Evolutionary conservation across 2,329 filamentous ascomycete genomes (phyloP).

Genomic region (Cladosporium austrohemisphaericum): DNA sequence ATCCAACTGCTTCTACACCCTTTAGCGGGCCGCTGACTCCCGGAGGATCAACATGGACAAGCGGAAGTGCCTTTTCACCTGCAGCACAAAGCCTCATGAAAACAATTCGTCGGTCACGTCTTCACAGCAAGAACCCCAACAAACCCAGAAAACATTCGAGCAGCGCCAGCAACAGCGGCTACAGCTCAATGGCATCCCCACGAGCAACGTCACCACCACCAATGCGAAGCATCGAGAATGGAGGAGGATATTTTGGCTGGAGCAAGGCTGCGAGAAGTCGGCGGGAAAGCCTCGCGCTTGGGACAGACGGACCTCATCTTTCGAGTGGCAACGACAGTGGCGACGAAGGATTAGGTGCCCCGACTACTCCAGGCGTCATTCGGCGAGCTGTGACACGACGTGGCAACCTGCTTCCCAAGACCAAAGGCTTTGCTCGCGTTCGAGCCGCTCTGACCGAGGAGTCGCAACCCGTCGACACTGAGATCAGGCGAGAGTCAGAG

Average conservation of each 20-base stretch:
- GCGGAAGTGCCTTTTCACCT: constrained; percentile 59
- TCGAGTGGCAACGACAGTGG: constrained; percentile 75
- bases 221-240: constrained; percentile 51
- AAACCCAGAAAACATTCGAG: constrained; percentile 63
- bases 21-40: constrained; percentile 47
- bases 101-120: constrained; percentile 66
- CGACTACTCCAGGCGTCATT: constrained; percentile 67
- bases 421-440: constrained; percentile 91
- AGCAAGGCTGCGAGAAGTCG: constrained; percentile 48
- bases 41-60: constrained; percentile 36
- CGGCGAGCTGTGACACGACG: constrained; percentile 78
- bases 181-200: constrained; percentile 64
- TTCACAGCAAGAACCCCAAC: constrained; percentile 49
- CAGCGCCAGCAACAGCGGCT: constrained; percentile 60
- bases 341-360: constrained; percentile 56
- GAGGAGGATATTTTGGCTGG: constrained; percentile 37
- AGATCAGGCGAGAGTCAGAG: constrained; percentile 86
- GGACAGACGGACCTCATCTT: constrained; percentile 83
- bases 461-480: constrained; percentile 78
- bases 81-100: constrained; percentile 74
- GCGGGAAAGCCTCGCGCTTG: constrained; percentile 84
- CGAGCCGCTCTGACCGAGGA: constrained; percentile 87
- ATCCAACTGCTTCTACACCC: constrained; percentile 45
- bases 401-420: constrained; percentile 90
- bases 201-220: constrained; percentile 76